Conservation (phyloP, 768 basidiomycete genomes). For the Suillus weaverae region DNA sequence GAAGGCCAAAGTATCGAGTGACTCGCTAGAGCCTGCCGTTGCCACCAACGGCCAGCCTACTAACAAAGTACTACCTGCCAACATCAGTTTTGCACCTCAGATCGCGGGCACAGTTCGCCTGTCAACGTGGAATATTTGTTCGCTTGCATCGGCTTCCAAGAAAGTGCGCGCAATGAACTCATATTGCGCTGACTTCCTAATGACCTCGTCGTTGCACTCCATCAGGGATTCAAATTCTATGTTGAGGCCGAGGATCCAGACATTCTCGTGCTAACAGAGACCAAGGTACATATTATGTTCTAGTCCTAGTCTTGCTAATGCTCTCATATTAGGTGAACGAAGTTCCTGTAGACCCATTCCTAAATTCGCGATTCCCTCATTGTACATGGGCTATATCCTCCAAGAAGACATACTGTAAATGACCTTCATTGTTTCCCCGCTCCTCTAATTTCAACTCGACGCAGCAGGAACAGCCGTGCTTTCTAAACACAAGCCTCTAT, state of each 20-base stretch:
- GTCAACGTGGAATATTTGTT: slow-evolving; percentile 79
- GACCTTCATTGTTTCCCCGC: background rate
- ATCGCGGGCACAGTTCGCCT: slow-evolving; percentile 50
- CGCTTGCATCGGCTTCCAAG: slow-evolving; percentile 71
- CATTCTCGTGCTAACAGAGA: slow-evolving; percentile 81
- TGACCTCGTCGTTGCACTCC: background rate
- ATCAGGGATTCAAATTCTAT: slow-evolving; percentile 79
- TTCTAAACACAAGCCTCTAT: slow-evolving; percentile 73
- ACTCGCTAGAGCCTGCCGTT: slow-evolving; percentile 12
- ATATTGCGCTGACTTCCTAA: background rate
- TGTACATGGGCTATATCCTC: slow-evolving; percentile 74
- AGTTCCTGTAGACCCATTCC: slow-evolving; percentile 55
- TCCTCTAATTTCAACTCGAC: background rate
- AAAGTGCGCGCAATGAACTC: slow-evolving; percentile 50
- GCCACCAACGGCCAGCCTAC: slow-evolving; percentile 60
- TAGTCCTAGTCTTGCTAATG: slow-evolving; percentile 8
- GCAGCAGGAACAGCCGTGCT: slow-evolving; percentile 83
- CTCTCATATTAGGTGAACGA: slow-evolving; percentile 60
- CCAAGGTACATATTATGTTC: slow-evolving; percentile 51
- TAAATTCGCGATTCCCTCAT: slow-evolving; percentile 64
- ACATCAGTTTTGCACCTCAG: slow-evolving; percentile 57
- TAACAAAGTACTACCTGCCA: slow-evolving; percentile 69
- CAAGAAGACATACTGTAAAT: slow-evolving; percentile 78
- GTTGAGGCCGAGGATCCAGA: slow-evolving; percentile 87
- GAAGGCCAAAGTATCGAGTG: slow-evolving; percentile 25